Evolutionary conservation across 2,329 filamentous ascomycete species (phyloP).

Genomic region (Nigrograna mackinnonii): DNA sequence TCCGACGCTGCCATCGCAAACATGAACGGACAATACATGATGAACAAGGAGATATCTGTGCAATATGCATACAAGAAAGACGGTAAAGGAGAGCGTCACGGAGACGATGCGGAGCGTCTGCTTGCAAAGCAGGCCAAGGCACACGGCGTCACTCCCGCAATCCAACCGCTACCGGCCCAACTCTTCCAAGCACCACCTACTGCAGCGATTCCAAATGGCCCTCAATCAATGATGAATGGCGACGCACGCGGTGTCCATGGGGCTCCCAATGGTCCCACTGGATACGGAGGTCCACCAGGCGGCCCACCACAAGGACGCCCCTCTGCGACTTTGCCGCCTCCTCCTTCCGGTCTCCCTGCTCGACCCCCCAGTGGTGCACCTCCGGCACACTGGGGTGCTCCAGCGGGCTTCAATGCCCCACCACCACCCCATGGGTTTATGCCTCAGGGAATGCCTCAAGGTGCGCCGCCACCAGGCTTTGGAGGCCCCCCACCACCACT

Average conservation of each 20-base stretch:
- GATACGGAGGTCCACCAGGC: slow-evolving; percentile 26
- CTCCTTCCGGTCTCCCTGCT: slow-evolving; percentile 64
- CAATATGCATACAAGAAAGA: slow-evolving; percentile 99
- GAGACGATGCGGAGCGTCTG: slow-evolving; percentile 89
- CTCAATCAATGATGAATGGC: slow-evolving; percentile 48
- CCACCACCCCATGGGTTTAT: slow-evolving; percentile 24
- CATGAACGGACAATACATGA: slow-evolving; percentile 95
- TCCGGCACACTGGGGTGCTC: slow-evolving; percentile 21
- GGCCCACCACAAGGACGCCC: slow-evolving; percentile 17
- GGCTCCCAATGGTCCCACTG: slow-evolving; percentile 45
- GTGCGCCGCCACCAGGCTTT: slow-evolving; percentile 7
- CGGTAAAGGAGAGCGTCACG: slow-evolving; percentile 93
- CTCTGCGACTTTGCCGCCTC: slow-evolving; percentile 58
- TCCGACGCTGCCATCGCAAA: slow-evolving; percentile 89
- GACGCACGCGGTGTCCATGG: slow-evolving; percentile 35
- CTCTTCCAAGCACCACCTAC: slow-evolving; percentile 58
- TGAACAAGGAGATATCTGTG: slow-evolving; percentile 94
- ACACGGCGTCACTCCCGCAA: slow-evolving; percentile 85
- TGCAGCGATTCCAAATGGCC: slow-evolving; percentile 38
- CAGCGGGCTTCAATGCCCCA: slow-evolving; percentile 19
- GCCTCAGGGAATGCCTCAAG: neutral
- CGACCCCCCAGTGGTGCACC: slow-evolving; percentile 70
- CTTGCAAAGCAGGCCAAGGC: slow-evolving; percentile 91
- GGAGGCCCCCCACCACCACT: slow-evolving; percentile 1
- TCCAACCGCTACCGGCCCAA: slow-evolving; percentile 74